A percentile compares a stretch with the other conserved stretches of the same genome.
Conservation (phyloP, 176 grass and related monocot genomes). For the Zizania latifolia region DNA sequence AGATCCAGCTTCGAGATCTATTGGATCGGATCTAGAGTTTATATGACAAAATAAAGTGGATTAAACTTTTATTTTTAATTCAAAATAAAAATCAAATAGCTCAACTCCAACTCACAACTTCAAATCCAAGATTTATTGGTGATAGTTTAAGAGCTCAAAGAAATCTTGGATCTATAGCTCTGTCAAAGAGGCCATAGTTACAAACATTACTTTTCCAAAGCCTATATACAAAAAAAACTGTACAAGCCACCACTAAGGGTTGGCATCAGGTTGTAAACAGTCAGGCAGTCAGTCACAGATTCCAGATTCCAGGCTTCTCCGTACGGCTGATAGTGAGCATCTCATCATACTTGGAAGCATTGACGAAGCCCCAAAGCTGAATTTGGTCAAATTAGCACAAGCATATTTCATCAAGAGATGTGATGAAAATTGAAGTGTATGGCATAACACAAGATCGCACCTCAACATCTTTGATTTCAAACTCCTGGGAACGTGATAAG, state of each 20-base stretch:
- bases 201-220: not conserved
- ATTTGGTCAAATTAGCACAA: constrained; percentile 9
- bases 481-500: constrained; percentile 67
- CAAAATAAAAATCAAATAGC: no score
- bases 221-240: constrained; percentile 30
- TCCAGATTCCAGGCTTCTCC: constrained; percentile 69
- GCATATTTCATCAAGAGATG: not conserved
- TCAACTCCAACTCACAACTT: no score
- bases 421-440: not conserved
- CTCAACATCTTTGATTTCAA: constrained; percentile 87
- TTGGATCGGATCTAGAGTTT: no score
- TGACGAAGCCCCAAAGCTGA: constrained; percentile 94
- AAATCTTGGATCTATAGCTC: no score
- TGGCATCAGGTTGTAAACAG: not conserved
- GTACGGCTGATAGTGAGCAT: constrained; percentile 67
- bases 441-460: constrained; percentile 8
- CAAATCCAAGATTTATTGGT: no score
- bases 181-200: no score
- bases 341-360: constrained; percentile 69
- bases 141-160: no score
- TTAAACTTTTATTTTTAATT: not conserved
- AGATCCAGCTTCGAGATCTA: no score
- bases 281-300: constrained; percentile 48
- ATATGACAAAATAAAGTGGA: no score
- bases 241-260: constrained; percentile 18